Conservation (phyloP, 1,139 yeast species). For the Wickerhamomyces sp. region DNA sequence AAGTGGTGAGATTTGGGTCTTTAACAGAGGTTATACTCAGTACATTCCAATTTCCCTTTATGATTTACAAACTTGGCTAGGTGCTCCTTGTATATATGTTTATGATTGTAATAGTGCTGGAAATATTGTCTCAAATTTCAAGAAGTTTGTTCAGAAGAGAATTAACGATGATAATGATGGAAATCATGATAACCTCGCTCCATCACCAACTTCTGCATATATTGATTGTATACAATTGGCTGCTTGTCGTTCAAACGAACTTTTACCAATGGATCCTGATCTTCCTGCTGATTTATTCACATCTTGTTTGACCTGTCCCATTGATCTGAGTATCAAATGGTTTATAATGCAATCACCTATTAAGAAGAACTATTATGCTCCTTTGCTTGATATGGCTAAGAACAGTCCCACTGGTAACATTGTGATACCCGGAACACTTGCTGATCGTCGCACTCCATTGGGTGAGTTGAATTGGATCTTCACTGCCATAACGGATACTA, state of each 20-base stretch:
- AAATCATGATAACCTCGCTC: conserved; percentile 58
- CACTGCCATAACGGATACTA: conserved; percentile 96
- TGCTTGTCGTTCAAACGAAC: conserved; percentile 84
- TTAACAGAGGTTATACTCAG: conserved; percentile 94
- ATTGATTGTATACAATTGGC: conserved; percentile 91
- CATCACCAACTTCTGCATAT: conserved; percentile 52
- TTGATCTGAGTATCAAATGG: conserved; percentile 90
- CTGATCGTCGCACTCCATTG: conserved; percentile 90
- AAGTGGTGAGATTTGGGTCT: conserved; percentile 98
- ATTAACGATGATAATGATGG: conserved; percentile 82
- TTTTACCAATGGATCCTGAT: conserved; percentile 89
- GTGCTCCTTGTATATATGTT: conserved; percentile 95
- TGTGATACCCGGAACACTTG: conserved; percentile 80
- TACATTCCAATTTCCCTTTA: conserved; percentile 92
- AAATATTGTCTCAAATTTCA: conserved; percentile 84
- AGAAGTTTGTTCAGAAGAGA: conserved; percentile 84
- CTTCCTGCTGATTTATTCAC: conserved; percentile 95
- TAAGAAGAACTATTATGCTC: conserved; percentile 56
- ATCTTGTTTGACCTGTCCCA: conserved; percentile 92
- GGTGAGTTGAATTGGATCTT: conserved; percentile 98
- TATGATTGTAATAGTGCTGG: conserved; percentile 97
- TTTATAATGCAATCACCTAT: conserved; percentile 81
- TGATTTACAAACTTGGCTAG: conserved; percentile 94
- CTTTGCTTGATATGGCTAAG: conserved; percentile 36
- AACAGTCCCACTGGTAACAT: conserved; percentile 50